Evolutionary conservation across 2,329 filamentous ascomycete species (phyloP).

Genomic region (Aaosphaeria arxii): DNA sequence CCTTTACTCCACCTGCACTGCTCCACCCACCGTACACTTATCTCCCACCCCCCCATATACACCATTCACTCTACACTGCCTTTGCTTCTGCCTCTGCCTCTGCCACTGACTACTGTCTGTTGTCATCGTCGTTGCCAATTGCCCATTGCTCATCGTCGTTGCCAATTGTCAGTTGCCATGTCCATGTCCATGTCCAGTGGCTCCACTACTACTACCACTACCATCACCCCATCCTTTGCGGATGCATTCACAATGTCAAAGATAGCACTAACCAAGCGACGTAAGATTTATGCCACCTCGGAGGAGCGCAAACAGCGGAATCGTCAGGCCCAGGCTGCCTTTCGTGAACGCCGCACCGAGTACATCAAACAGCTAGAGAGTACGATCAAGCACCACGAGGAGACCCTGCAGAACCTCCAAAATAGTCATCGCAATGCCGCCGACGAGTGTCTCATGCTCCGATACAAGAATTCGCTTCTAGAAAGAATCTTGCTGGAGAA

Average conservation of each 20-base stretch:
- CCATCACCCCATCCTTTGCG: no score
- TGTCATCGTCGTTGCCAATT: no score
- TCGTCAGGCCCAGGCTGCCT: slow-evolving; percentile 93
- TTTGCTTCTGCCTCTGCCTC: no score
- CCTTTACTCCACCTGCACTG: no score
- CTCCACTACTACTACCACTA: no score
- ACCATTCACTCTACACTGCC: no score
- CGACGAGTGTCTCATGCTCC: slow-evolving; percentile 95
- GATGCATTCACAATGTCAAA: slow-evolving; percentile 23
- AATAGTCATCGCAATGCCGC: slow-evolving; percentile 91
- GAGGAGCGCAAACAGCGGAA: slow-evolving; percentile 98
- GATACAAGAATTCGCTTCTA: slow-evolving; percentile 95
- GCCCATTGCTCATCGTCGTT: no score
- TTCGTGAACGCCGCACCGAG: slow-evolving; percentile 92
- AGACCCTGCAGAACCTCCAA: slow-evolving; percentile 87
- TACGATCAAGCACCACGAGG: slow-evolving; percentile 95
- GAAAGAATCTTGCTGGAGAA: slow-evolving; percentile 96
- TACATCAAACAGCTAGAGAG: slow-evolving; percentile 99
- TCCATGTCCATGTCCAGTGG: no score
- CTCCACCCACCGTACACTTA: no score
- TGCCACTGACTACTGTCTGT: no score
- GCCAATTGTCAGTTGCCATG: no score
- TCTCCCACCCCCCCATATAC: no score
- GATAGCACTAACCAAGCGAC: slow-evolving; percentile 39
- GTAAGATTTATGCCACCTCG: slow-evolving; percentile 94